Percentiles rank a stretch among this genome's conserved stretches.
Evolutionary conservation across 495 filamentous ascomycete genomes (phyloP).

Genomic region (Pyrenula massariospora): DNA sequence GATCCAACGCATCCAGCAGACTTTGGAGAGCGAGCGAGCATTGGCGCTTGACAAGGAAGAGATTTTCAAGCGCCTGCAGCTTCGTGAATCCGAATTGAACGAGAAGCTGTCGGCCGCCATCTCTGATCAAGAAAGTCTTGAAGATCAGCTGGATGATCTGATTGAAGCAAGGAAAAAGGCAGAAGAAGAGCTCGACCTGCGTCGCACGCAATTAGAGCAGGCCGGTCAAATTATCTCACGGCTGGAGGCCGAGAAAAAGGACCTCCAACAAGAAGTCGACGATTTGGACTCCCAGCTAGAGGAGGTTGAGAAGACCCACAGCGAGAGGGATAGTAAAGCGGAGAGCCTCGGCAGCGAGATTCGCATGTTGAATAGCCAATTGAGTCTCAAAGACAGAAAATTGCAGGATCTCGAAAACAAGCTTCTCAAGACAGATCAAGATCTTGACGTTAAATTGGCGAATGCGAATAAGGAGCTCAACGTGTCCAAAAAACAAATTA

Average conservation of each 20-base stretch:
- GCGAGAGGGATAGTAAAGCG: slow-evolving; percentile 59
- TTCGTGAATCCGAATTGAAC: slow-evolving; percentile 73
- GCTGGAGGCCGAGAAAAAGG: slow-evolving; percentile 73
- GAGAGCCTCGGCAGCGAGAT: slow-evolving; percentile 67
- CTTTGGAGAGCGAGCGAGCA: slow-evolving; percentile 86
- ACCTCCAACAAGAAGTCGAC: slow-evolving; percentile 51
- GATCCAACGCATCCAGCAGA: slow-evolving; percentile 80
- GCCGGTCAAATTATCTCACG: slow-evolving; percentile 75
- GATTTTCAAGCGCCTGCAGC: slow-evolving; percentile 89
- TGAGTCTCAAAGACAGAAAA: slow-evolving; percentile 83
- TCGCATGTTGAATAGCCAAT: slow-evolving; percentile 84
- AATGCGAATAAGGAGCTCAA: slow-evolving; percentile 75
- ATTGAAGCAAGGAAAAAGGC: slow-evolving; percentile 82
- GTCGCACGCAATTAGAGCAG: slow-evolving; percentile 76
- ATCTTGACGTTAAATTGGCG: slow-evolving; percentile 76
- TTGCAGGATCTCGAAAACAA: slow-evolving; percentile 77
- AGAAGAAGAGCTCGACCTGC: slow-evolving; percentile 72
- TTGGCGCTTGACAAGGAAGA: slow-evolving; percentile 96
- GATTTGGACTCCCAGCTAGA: slow-evolving; percentile 57
- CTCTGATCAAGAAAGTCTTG: slow-evolving; percentile 86
- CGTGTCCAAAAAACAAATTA: slow-evolving; percentile 53
- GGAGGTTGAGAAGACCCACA: slow-evolving; percentile 52
- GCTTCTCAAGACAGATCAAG: slow-evolving; percentile 74
- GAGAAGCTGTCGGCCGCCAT: slow-evolving; percentile 91
- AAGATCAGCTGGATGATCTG: slow-evolving; percentile 84